A percentile compares a stretch with the other conserved stretches of the same genome.
Conservation (phyloP, 768 basidiomycete species). For the Rubroboletus satanas region DNA sequence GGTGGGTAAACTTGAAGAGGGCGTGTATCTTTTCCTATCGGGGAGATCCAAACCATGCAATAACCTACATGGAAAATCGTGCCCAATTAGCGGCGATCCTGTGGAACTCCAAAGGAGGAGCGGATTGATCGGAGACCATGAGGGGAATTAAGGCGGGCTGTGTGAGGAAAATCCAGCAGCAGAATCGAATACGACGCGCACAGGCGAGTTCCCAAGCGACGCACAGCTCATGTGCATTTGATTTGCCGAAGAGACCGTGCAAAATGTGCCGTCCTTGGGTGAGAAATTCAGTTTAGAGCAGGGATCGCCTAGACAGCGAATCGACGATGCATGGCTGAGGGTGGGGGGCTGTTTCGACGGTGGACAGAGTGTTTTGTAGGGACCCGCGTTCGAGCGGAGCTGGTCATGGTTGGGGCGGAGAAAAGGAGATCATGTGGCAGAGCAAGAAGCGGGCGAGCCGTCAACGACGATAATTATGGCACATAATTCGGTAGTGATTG, state of each 20-base stretch:
- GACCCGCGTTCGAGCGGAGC: conserved; percentile 35
- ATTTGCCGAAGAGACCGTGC: background rate
- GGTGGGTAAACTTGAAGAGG: background rate
- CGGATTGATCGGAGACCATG: background rate
- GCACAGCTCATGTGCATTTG: background rate
- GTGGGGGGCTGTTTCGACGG: background rate
- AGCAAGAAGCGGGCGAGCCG: conserved; percentile 12
- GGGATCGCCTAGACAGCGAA: background rate
- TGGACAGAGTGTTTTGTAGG: background rate
- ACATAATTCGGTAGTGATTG: conserved; percentile 5
- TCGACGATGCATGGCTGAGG: background rate
- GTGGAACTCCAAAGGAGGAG: background rate
- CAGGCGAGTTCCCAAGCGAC: background rate
- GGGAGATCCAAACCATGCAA: background rate
- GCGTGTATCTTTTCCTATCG: background rate
- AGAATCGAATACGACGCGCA: background rate
- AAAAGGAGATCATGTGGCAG: conserved; percentile 27
- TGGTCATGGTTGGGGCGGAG: conserved; percentile 33
- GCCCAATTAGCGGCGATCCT: background rate
- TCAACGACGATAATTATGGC: conserved; percentile 26
- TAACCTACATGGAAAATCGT: background rate
- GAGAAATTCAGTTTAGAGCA: background rate
- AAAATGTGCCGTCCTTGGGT: background rate
- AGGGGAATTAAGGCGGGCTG: background rate
- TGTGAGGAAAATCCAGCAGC: conserved; percentile 1